These are phyloP conservation scores for Populus deltoides DNA, from an alignment of 345 rosid genomes.

Conservation along the genomic window DNA sequence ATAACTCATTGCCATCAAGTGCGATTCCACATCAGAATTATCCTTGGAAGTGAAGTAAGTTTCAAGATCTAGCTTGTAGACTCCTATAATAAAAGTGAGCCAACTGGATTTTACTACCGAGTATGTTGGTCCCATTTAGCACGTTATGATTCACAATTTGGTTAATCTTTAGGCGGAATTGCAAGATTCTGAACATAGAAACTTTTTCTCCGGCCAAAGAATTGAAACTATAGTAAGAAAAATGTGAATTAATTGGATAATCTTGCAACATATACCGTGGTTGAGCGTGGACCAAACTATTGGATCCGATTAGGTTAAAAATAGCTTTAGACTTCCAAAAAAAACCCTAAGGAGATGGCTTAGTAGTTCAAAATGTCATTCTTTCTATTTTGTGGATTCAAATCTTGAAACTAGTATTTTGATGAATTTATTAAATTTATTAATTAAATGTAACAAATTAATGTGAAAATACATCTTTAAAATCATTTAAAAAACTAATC, in stretches of 20 bases:
- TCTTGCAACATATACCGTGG: not conserved
- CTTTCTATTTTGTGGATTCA: too few relatives aligned
- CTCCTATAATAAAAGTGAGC: not conserved
- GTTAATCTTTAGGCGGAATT: not conserved
- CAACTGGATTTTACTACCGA: slow-evolving; percentile 13
- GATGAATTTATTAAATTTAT: too few relatives aligned
- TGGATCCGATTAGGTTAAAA: too few relatives aligned
- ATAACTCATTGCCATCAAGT: slow-evolving; percentile 1
- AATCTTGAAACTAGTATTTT: too few relatives aligned
- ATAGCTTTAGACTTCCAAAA: too few relatives aligned
- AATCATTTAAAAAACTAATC: too few relatives aligned
- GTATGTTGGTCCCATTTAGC: not conserved
- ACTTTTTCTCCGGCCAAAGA: not conserved
- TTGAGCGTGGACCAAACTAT: too few relatives aligned
- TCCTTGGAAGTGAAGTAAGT: not conserved
- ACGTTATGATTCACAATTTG: too few relatives aligned
- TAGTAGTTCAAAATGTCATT: too few relatives aligned
- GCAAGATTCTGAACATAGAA: not conserved
- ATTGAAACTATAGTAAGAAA: not conserved
- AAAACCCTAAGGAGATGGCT: too few relatives aligned
- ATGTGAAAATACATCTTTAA: too few relatives aligned
- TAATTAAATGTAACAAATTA: too few relatives aligned
- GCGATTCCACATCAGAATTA: slow-evolving; percentile 26
- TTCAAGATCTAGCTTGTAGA: not conserved
- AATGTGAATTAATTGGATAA: not conserved